Percentiles rank a stretch among this genome's conserved stretches.
These are phyloP conservation scores for Fusarium sp. DNA, from an alignment of 2,329 filamentous ascomycete genomes.

Conservation along the genomic window DNA sequence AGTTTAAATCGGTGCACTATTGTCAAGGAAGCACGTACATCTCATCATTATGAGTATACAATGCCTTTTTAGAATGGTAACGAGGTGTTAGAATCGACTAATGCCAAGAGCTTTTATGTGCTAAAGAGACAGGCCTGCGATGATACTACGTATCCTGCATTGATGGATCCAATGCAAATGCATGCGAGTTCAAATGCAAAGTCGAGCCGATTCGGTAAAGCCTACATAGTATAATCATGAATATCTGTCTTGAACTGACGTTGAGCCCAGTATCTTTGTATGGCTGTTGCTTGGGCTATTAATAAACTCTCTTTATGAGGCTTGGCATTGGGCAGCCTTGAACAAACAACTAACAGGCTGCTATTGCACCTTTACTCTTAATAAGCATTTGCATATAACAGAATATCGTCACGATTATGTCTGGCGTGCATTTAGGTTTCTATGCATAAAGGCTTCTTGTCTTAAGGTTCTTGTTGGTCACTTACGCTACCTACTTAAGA, in stretches of 20 bases:
- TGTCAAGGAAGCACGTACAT: too few species aligned
- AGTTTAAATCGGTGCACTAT: too few species aligned
- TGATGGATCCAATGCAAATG: background rate
- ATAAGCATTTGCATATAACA: too few species aligned
- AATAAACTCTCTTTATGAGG: slow-evolving; percentile 7
- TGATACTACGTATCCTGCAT: background rate
- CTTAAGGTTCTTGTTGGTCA: background rate
- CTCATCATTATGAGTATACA: too few species aligned
- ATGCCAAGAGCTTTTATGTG: too few species aligned
- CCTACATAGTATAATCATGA: background rate
- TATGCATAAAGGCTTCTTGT: too few species aligned
- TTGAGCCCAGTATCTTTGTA: background rate
- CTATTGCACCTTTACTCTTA: background rate
- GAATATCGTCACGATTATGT: too few species aligned
- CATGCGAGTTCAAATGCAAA: background rate
- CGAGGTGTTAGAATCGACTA: too few species aligned
- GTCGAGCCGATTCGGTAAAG: background rate
- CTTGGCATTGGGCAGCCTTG: slow-evolving; percentile 2
- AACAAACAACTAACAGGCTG: background rate
- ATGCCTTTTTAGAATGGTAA: too few species aligned
- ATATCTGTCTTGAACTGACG: background rate
- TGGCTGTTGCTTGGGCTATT: background rate
- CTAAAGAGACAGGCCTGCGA: too few species aligned
- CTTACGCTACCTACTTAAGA: background rate
- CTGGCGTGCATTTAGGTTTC: too few species aligned